Evolutionary conservation across 2,329 filamentous ascomycete genomes (phyloP).

Genomic region (Claviceps arundinis): DNA sequence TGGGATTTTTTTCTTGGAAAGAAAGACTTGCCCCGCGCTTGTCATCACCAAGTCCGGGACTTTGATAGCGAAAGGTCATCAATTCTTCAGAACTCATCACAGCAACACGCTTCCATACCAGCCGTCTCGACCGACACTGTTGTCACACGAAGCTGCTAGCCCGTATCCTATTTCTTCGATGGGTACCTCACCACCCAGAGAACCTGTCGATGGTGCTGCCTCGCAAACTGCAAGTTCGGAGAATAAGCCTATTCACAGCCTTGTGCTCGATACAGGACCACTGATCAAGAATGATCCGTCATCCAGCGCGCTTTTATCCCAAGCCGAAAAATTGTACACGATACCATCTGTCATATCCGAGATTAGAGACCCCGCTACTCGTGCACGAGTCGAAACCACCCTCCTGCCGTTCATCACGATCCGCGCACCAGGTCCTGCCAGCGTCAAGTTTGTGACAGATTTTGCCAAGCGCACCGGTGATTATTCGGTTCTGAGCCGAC

Average conservation of each 20-base stretch:
- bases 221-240: conserved; percentile 4
- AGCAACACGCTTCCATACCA: background rate
- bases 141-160: background rate
- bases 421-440: conserved; percentile 60
- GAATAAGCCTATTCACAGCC: conserved; percentile 60
- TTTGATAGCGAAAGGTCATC: background rate
- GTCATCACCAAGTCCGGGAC: background rate
- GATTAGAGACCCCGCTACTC: conserved; percentile 74
- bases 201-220: conserved; percentile 4
- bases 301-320: conserved; percentile 65
- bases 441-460: conserved; percentile 64
- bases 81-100: background rate
- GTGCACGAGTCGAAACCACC: conserved; percentile 68
- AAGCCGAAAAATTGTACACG: conserved; percentile 67
- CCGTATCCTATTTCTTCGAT: background rate
- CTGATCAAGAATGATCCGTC: conserved; percentile 87
- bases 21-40: background rate
- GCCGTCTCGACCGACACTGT: background rate
- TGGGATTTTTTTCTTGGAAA: too few relatives aligned
- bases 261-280: conserved; percentile 82
- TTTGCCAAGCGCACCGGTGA: conserved; percentile 89
- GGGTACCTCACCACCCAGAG: conserved; percentile 3
- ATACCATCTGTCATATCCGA: conserved; percentile 77
- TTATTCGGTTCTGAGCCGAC: conserved; percentile 70
- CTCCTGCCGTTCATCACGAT: conserved; percentile 75